Conservation (phyloP, 2,329 filamentous ascomycete genomes). For the Metarhizium anisopliae region DNA sequence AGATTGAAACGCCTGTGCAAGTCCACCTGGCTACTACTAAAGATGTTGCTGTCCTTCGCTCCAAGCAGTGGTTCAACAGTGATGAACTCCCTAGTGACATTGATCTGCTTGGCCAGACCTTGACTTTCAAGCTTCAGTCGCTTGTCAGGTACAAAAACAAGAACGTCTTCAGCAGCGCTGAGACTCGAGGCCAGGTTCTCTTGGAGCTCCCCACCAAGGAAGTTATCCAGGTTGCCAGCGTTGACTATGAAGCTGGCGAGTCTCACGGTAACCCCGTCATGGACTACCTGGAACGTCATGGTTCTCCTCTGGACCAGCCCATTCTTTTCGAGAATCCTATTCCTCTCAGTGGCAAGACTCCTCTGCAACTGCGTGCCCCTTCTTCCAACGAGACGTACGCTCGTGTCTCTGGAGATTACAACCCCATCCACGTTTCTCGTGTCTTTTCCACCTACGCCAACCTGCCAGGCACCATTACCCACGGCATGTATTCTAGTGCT, state of each 20-base stretch:
- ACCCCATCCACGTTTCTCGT: constrained; percentile 95
- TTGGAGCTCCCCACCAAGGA: constrained; percentile 95
- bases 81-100: constrained; percentile 62
- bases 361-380: constrained; percentile 80
- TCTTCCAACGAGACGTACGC: constrained; percentile 97
- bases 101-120: constrained; percentile 82
- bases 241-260: constrained; percentile 84
- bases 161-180: constrained; percentile 80
- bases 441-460: constrained; percentile 95
- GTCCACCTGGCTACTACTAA: constrained; percentile 78
- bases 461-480: constrained; percentile 92
- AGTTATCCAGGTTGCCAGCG: constrained; percentile 91
- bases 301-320: constrained; percentile 88
- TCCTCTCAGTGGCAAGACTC: constrained; percentile 84
- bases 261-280: constrained; percentile 96
- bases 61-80: constrained; percentile 95
- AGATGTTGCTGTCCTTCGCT: constrained; percentile 87
- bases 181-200: constrained; percentile 86
- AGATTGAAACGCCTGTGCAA: constrained; percentile 91
- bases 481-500: constrained; percentile 98
- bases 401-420: constrained; percentile 95
- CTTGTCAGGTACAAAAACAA: constrained; percentile 92
- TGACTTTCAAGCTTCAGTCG: constrained; percentile 92
- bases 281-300: constrained; percentile 89
- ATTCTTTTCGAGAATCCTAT: constrained; percentile 97